These are phyloP conservation scores for Aegilops longissima DNA, from an alignment of 176 grass and related monocot genomes.

Conservation along the genomic window DNA sequence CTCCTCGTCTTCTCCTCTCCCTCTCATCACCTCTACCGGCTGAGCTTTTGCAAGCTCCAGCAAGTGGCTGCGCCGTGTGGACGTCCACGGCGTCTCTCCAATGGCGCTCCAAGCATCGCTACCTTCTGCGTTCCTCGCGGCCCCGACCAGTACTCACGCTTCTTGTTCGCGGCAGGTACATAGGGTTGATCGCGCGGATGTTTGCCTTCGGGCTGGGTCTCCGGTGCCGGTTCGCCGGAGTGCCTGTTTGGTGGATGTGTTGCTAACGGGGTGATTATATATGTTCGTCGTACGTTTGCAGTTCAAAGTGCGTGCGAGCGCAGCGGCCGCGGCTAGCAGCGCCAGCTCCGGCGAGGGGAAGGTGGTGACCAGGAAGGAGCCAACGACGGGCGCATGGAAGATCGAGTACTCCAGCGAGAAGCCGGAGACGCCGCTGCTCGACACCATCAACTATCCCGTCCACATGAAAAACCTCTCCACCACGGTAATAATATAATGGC, in stretches of 20 bases:
- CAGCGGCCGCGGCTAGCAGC: not conserved
- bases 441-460: constrained; percentile 75
- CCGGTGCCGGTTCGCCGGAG: not conserved
- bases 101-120: constrained; percentile 33
- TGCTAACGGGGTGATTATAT: not conserved
- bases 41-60: not conserved
- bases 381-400: constrained; percentile 37
- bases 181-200: too few species aligned
- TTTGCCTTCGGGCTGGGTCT: not conserved
- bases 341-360: constrained; percentile 21
- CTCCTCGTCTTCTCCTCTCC: not conserved
- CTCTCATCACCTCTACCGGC: not conserved
- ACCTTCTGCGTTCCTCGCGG: constrained; percentile 46
- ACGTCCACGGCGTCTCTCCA: not conserved
- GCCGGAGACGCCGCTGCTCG: constrained; percentile 72
- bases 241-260: not conserved
- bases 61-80: not conserved
- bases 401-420: constrained; percentile 75
- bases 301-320: constrained; percentile 60
- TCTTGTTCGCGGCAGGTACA: constrained; percentile 61
- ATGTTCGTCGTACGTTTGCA: constrained; percentile 3
- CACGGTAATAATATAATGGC: constrained; percentile 23
- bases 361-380: constrained; percentile 45
- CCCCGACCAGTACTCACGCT: not conserved
- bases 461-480: constrained; percentile 96